A percentile compares a stretch with the other conserved stretches of the same genome.
Conservation (phyloP, 2,329 filamentous ascomycete species). For the Tricladium varicosporioides region DNA sequence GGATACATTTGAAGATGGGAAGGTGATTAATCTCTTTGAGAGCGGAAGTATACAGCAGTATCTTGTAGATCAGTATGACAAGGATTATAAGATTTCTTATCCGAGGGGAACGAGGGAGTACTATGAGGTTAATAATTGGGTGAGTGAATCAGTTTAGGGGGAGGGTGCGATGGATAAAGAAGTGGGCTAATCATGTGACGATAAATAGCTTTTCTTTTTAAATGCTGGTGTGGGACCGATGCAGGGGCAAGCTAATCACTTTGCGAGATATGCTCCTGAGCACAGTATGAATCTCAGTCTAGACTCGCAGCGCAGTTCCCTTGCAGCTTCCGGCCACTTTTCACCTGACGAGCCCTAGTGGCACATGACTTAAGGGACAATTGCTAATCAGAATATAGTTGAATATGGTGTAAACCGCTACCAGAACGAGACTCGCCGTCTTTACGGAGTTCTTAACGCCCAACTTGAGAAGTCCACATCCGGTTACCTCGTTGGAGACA, state of each 20-base stretch:
- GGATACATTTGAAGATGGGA: conserved; percentile 72
- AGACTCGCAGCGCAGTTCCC: not conserved
- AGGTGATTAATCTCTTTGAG: conserved; percentile 76
- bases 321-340: not conserved
- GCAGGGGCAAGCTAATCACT: conserved; percentile 85
- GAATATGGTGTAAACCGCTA: conserved; percentile 82
- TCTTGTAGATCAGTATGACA: conserved; percentile 77
- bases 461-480: conserved; percentile 59
- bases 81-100: conserved; percentile 79
- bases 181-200: no score
- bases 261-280: conserved; percentile 77
- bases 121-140: conserved; percentile 80
- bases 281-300: conserved; percentile 42
- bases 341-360: not conserved
- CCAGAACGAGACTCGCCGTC: conserved; percentile 75
- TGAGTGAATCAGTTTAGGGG: conserved; percentile 32
- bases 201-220: conserved; percentile 59
- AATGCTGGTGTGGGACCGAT: conserved; percentile 80
- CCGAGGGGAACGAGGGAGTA: conserved; percentile 69
- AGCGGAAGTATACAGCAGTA: conserved; percentile 83
- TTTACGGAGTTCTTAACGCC: conserved; percentile 75
- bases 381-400: conserved; percentile 38
- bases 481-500: conserved; percentile 65
- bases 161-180: no score
- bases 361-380: not conserved